Evolutionary conservation across 2,329 filamentous ascomycete genomes (phyloP).

Genomic region (Incumbomyces lentus): DNA sequence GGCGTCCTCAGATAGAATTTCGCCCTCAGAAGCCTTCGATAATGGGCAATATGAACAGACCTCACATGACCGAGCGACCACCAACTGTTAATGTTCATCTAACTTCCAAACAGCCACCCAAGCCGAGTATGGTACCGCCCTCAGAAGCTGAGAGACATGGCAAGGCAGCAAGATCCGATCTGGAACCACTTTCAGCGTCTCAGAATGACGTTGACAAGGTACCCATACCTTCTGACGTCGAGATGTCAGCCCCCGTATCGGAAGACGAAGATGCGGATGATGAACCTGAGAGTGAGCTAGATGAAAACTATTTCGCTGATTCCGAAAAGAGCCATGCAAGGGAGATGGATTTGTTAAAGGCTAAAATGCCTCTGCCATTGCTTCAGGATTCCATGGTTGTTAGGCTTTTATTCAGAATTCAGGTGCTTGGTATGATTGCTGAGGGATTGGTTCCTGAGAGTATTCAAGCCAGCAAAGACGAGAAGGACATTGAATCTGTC

Average conservation of each 20-base stretch:
- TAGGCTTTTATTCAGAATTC: slow-evolving; percentile 32
- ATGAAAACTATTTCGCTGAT: slow-evolving; percentile 38
- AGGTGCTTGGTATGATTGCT: slow-evolving; percentile 34
- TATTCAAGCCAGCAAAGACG: slow-evolving; percentile 16
- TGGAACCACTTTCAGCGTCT: neutral
- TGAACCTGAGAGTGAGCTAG: slow-evolving; percentile 32
- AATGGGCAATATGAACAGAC: slow-evolving; percentile 16
- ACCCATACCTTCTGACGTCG: slow-evolving; percentile 9
- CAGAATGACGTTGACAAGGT: neutral
- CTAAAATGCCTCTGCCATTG: slow-evolving; percentile 32
- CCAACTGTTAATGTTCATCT: slow-evolving; percentile 11
- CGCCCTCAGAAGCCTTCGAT: slow-evolving; percentile 17
- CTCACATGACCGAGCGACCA: slow-evolving; percentile 10
- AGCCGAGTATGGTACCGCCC: neutral
- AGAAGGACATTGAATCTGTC: slow-evolving; percentile 1
- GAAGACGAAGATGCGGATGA: slow-evolving; percentile 34
- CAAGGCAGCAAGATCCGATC: neutral
- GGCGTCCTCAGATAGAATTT: slow-evolving; percentile 10
- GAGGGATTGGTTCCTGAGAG: slow-evolving; percentile 25
- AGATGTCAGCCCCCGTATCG: slow-evolving; percentile 19
- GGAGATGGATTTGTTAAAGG: slow-evolving; percentile 33
- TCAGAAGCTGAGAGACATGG: neutral
- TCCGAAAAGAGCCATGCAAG: slow-evolving; percentile 35
- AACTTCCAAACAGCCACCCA: slow-evolving; percentile 11
- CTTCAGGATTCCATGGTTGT: slow-evolving; percentile 34